These are phyloP conservation scores for Termitomyces bulborhizus DNA, from an alignment of 768 basidiomycete genomes.

Conservation along the genomic window DNA sequence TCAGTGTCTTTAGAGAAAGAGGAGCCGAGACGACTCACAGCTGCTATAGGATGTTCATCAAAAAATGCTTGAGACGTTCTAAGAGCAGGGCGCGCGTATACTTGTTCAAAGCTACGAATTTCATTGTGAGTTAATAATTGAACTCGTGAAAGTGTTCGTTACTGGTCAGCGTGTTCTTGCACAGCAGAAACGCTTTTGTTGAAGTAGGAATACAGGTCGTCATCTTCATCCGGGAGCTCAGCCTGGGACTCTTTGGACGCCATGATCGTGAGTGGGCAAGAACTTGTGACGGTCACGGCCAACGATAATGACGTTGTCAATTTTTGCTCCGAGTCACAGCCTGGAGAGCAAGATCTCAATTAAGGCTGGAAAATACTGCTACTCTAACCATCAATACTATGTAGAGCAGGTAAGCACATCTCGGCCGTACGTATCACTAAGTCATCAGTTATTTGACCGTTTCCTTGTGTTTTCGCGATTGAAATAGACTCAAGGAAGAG, in stretches of 20 bases:
- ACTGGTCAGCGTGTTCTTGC: slow-evolving; percentile 29
- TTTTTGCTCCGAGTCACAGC: no score
- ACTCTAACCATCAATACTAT: background rate
- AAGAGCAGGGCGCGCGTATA: slow-evolving; percentile 37
- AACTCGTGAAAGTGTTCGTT: slow-evolving; percentile 1
- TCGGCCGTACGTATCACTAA: background rate
- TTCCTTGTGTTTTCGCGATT: no score
- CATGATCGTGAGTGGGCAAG: background rate
- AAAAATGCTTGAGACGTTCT: slow-evolving; percentile 24
- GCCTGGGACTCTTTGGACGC: slow-evolving; percentile 1
- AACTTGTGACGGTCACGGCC: background rate
- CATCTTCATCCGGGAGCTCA: slow-evolving; percentile 8
- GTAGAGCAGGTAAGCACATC: background rate
- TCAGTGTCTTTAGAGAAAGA: background rate
- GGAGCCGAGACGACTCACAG: slow-evolving; percentile 19
- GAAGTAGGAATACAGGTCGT: slow-evolving; percentile 27
- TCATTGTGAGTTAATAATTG: background rate
- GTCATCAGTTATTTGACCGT: background rate
- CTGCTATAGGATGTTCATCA: slow-evolving; percentile 25
- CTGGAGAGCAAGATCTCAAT: no score
- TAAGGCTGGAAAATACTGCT: no score
- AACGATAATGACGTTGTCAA: background rate
- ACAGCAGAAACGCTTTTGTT: slow-evolving; percentile 29
- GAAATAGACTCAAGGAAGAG: no score
- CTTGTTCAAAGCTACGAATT: slow-evolving; percentile 32